Percentiles rank a stretch among this genome's conserved stretches.
phyloP scores from a whole-genome alignment of 805 yeast genomes.

The Yamadazyma sp. region DNA sequence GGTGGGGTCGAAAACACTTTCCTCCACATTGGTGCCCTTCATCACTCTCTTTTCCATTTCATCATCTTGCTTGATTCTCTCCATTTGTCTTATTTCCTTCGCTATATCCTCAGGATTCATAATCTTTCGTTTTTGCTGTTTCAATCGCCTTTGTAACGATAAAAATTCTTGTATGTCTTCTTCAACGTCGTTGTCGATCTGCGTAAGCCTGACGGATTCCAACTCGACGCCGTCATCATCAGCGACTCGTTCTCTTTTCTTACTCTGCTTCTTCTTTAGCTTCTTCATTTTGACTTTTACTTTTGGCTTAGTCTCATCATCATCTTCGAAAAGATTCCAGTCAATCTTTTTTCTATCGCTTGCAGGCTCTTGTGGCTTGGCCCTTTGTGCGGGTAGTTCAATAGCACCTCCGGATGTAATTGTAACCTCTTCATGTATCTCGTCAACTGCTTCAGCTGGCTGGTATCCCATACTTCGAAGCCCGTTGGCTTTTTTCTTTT shows the following conservation, averaged over 20 bases:
- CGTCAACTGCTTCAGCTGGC: slow-evolving; percentile 18
- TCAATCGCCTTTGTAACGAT: slow-evolving; percentile 19
- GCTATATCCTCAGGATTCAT: slow-evolving; percentile 39
- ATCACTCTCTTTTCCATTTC: slow-evolving; percentile 14
- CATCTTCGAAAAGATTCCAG: slow-evolving; percentile 11
- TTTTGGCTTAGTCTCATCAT: slow-evolving; percentile 1
- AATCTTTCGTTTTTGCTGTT: slow-evolving; percentile 27
- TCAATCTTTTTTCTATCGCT: slow-evolving; percentile 1
- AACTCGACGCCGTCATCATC: slow-evolving; percentile 20
- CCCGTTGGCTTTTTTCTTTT: slow-evolving; percentile 21
- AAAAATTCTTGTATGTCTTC: slow-evolving; percentile 25
- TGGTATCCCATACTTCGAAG: slow-evolving; percentile 7
- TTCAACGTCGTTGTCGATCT: slow-evolving; percentile 27
- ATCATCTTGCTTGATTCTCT: slow-evolving; percentile 20
- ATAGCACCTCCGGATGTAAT: neutral
- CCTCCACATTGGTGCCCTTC: slow-evolving; percentile 9
- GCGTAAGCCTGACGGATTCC: slow-evolving; percentile 30
- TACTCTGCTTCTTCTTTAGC: slow-evolving; percentile 36
- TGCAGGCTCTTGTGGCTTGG: neutral
- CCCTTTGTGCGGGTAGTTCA: neutral
- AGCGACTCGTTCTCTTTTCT: slow-evolving; percentile 26
- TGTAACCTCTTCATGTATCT: slow-evolving; percentile 3
- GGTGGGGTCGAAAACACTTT: slow-evolving; percentile 42
- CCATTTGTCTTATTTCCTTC: slow-evolving; percentile 30
- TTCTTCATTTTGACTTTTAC: slow-evolving; percentile 39